These are phyloP conservation scores for Xylaria cubensis DNA, from an alignment of 495 filamentous ascomycete genomes.

Conservation along the genomic window DNA sequence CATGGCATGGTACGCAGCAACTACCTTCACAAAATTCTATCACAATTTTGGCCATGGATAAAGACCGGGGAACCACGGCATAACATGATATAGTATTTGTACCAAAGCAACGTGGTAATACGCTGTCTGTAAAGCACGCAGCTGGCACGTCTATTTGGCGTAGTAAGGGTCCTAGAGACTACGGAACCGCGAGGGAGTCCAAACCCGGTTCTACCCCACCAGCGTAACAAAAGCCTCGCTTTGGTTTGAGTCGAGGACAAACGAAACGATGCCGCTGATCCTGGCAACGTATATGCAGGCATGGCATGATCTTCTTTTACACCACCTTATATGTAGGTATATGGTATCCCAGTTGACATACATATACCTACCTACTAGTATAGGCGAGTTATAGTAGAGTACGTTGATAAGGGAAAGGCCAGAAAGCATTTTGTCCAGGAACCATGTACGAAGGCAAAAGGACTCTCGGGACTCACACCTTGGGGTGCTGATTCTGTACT, in stretches of 20 bases:
- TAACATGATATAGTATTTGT: neutral
- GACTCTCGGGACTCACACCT: neutral
- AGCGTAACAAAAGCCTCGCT: neutral
- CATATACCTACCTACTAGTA: neutral
- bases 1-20: neutral
- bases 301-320: neutral
- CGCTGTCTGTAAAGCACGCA: neutral
- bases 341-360: neutral
- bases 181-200: neutral
- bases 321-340: neutral
- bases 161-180: neutral
- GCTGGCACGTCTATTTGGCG: neutral
- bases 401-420: neutral
- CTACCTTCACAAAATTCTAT: neutral
- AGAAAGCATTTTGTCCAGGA: too few species aligned
- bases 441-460: neutral
- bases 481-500: neutral
- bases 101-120: neutral
- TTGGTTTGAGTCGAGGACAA: neutral
- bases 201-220: slow-evolving; percentile 2
- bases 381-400: neutral
- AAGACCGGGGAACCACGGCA: neutral
- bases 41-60: neutral
- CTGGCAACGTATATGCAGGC: slow-evolving; percentile 6
- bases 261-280: neutral